Conservation (phyloP, 2,329 filamentous ascomycete species). For the Fusarium luffae region DNA sequence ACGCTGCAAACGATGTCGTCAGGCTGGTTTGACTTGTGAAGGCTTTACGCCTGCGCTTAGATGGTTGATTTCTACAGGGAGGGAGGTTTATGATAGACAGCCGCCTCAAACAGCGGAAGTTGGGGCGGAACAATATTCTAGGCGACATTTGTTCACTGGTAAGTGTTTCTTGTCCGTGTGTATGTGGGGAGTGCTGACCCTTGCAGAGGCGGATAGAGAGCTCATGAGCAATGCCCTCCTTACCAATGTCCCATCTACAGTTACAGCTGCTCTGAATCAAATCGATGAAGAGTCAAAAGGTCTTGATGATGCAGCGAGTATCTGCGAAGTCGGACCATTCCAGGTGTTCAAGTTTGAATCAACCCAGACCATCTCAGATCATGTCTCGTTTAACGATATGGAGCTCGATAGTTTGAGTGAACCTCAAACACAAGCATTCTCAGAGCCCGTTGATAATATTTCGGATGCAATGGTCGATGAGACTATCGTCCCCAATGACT, state of each 20-base stretch:
- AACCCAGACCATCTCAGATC: constrained; percentile 10
- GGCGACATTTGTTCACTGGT: constrained; percentile 38
- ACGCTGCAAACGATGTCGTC: constrained; percentile 30
- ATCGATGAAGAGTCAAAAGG: constrained; percentile 38
- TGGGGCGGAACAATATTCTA: constrained; percentile 29
- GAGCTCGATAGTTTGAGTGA: constrained; percentile 22
- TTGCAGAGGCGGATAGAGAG: constrained; percentile 25
- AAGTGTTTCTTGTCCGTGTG: background rate
- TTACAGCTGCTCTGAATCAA: constrained; percentile 29
- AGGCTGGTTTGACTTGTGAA: constrained; percentile 33
- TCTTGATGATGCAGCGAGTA: background rate
- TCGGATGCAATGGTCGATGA: background rate
- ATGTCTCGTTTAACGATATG: constrained; percentile 21
- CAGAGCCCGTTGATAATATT: background rate
- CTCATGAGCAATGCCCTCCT: constrained; percentile 34
- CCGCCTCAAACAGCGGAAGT: constrained; percentile 18
- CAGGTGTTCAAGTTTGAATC: constrained; percentile 36
- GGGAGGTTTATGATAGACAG: constrained; percentile 34
- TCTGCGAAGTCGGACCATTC: constrained; percentile 26
- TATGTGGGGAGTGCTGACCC: no score
- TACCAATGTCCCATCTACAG: constrained; percentile 19
- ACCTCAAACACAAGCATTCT: constrained; percentile 1
- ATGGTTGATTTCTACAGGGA: constrained; percentile 35
- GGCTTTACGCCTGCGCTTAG: constrained; percentile 35
- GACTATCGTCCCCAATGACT: background rate